Evolutionary conservation across 352 stramenopile species (phyloP).

Genomic region (Phytophthora citricola): DNA sequence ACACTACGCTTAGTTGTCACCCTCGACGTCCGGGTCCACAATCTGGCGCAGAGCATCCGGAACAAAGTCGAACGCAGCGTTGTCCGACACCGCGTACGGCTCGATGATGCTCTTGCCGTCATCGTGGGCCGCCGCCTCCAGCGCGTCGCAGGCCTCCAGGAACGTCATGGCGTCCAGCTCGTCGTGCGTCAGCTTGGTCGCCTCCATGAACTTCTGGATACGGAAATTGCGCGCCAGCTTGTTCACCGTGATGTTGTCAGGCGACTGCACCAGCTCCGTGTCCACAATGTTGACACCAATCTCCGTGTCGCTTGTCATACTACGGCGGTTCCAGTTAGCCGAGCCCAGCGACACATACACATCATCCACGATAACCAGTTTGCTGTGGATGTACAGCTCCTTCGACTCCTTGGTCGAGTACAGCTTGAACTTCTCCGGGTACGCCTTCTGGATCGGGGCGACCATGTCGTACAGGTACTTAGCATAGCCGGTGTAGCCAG

Average conservation of each 20-base stretch:
- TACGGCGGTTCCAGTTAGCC: slow-evolving; percentile 93
- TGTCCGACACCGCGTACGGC: slow-evolving; percentile 37
- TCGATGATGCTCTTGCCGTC: slow-evolving; percentile 45
- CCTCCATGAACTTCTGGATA: slow-evolving; percentile 65
- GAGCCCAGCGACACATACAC: slow-evolving; percentile 86
- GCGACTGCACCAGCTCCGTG: slow-evolving; percentile 40
- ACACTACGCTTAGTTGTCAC: slow-evolving; percentile 16
- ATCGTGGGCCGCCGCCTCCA: slow-evolving; percentile 33
- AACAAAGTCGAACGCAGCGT: slow-evolving; percentile 42
- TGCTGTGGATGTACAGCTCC: slow-evolving; percentile 82
- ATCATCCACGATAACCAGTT: slow-evolving; percentile 87
- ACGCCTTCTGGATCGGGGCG: slow-evolving; percentile 50
- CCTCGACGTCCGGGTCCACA: slow-evolving; percentile 47
- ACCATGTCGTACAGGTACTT: slow-evolving; percentile 77
- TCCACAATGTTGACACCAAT: slow-evolving; percentile 68
- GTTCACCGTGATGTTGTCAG: slow-evolving; percentile 51
- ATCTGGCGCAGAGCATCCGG: slow-evolving; percentile 45
- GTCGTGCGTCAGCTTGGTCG: slow-evolving; percentile 45
- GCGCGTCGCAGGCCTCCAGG: slow-evolving; percentile 38
- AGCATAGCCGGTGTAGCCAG: slow-evolving; percentile 56
- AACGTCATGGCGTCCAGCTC: slow-evolving; percentile 44
- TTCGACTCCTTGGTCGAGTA: slow-evolving; percentile 58
- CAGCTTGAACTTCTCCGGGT: slow-evolving; percentile 62
- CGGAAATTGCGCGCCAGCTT: slow-evolving; percentile 52
- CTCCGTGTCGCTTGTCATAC: slow-evolving; percentile 74